phyloP scores from a whole-genome alignment of 345 rosid genomes.

The Pugionium cornutum region DNA sequence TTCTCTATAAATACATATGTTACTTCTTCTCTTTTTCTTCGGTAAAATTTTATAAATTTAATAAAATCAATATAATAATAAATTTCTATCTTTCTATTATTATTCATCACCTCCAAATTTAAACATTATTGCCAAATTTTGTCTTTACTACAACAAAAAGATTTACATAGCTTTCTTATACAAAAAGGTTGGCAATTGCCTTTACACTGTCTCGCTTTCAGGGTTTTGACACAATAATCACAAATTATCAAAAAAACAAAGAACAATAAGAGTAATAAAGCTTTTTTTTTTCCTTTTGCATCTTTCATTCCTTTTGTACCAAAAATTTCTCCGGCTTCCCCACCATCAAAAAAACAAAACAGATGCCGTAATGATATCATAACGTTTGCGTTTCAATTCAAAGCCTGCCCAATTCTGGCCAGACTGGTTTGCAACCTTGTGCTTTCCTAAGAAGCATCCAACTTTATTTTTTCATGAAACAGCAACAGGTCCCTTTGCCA shows the following conservation, averaged over 20 bases:
- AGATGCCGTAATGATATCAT: conserved; percentile 23
- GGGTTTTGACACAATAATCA: neutral
- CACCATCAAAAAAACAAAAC: neutral
- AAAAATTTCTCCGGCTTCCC: conserved; percentile 18
- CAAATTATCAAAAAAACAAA: conserved; percentile 9
- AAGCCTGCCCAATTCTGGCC: conserved; percentile 23
- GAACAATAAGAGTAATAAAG: conserved; percentile 19
- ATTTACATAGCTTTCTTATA: neutral
- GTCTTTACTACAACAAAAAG: neutral
- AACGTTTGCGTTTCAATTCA: conserved; percentile 20
- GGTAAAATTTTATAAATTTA: too few relatives aligned
- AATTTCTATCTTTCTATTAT: too few relatives aligned
- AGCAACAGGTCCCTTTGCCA: conserved; percentile 41
- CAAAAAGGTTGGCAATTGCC: neutral
- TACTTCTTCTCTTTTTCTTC: too few relatives aligned
- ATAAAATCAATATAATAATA: too few relatives aligned
- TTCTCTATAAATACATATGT: too few relatives aligned
- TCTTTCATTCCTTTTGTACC: conserved; percentile 21
- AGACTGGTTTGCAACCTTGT: conserved; percentile 35
- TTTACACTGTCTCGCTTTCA: neutral
- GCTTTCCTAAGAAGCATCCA: conserved; percentile 32
- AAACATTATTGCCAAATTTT: neutral
- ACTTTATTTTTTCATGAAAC: conserved; percentile 48
- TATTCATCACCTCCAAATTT: neutral
- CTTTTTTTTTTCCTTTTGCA: conserved; percentile 3